A percentile compares a stretch with the other conserved stretches of the same genome.
Conservation (phyloP, 768 basidiomycete genomes). For the Suillus discolor region DNA sequence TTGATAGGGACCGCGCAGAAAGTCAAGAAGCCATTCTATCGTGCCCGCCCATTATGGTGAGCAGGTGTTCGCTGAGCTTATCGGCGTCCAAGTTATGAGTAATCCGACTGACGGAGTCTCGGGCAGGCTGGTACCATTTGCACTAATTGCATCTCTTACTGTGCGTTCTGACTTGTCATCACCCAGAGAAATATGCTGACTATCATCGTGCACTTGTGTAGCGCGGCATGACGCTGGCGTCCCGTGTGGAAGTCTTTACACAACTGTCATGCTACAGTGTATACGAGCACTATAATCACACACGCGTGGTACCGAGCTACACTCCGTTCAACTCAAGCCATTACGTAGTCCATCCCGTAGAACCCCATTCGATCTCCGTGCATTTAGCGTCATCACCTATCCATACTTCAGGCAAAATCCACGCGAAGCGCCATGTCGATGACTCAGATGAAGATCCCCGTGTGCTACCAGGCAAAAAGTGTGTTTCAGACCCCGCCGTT, state of each 20-base stretch:
- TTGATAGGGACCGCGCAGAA: conserved; percentile 28
- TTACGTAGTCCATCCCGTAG: conserved; percentile 11
- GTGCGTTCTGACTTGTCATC: conserved; percentile 40
- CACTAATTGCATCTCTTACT: conserved; percentile 64
- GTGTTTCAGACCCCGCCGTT: conserved; percentile 54
- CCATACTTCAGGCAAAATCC: conserved; percentile 15
- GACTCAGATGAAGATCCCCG: conserved; percentile 40
- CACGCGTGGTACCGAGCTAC: conserved; percentile 10
- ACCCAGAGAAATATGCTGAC: conserved; percentile 9
- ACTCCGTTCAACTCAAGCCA: conserved; percentile 6
- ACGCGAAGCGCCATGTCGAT: conserved; percentile 26
- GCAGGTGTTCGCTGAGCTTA: conserved; percentile 1
- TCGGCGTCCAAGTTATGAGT: neutral
- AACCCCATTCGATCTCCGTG: conserved; percentile 14
- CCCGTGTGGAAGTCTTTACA: conserved; percentile 79
- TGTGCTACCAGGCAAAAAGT: conserved; percentile 38
- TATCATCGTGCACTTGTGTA: conserved; percentile 28
- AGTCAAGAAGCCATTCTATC: conserved; percentile 49
- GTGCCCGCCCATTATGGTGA: conserved; percentile 51
- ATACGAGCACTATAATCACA: conserved; percentile 47
- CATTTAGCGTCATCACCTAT: conserved; percentile 15
- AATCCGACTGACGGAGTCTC: neutral
- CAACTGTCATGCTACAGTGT: conserved; percentile 70
- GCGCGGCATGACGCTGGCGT: conserved; percentile 81
- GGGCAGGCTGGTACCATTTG: conserved; percentile 71